Percentiles rank a stretch among this genome's conserved stretches.
Conservation (phyloP, 2,329 filamentous ascomycete genomes). For the Colletotrichum gigasporum region DNA sequence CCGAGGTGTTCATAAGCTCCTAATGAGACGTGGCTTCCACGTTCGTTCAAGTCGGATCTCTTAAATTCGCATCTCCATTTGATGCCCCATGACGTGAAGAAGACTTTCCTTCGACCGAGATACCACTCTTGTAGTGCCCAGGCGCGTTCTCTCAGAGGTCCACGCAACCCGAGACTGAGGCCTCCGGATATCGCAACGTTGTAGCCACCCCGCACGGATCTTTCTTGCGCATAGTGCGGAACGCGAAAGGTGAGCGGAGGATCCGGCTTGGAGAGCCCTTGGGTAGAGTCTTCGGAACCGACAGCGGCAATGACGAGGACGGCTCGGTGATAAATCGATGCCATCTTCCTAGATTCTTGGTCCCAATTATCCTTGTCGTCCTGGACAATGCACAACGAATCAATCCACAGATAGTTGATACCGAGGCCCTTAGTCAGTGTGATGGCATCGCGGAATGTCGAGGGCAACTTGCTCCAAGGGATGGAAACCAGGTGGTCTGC, state of each 20-base stretch:
- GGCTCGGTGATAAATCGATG: background rate
- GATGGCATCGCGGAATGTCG: background rate
- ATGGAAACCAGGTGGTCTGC: background rate
- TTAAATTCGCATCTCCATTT: background rate
- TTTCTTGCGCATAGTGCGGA: background rate
- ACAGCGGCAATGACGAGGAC: background rate
- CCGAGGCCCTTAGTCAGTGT: background rate
- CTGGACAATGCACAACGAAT: constrained; percentile 30
- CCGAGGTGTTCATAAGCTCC: background rate
- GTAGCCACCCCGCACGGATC: background rate
- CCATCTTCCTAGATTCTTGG: background rate
- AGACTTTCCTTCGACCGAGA: background rate
- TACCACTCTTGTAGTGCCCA: background rate
- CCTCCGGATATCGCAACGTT: background rate
- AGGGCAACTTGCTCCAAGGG: background rate
- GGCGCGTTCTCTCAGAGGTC: background rate
- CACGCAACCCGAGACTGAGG: background rate
- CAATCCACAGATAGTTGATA: constrained; percentile 28
- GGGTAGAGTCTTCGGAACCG: background rate
- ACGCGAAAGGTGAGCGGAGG: background rate
- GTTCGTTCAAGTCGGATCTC: background rate
- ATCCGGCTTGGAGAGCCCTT: background rate
- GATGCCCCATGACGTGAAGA: background rate
- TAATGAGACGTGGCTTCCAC: background rate
- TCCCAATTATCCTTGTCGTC: background rate